Percentiles rank a stretch among this genome's conserved stretches.
Evolutionary conservation across 345 rosid species (phyloP).

Genomic region (Syzygium oleosum): DNA sequence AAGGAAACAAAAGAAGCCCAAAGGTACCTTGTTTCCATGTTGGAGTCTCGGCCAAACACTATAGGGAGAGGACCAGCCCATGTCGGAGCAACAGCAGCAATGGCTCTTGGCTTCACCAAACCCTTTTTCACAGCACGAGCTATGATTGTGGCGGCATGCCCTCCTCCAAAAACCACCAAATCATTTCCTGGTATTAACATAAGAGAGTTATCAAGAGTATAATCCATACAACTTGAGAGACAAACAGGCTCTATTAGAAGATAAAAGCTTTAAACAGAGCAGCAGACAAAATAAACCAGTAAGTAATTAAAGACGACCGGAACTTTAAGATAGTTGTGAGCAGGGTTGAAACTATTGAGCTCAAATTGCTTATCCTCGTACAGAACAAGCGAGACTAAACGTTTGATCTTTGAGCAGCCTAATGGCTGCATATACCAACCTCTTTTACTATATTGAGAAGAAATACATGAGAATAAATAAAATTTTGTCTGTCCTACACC

Average conservation of each 20-base stretch:
- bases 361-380: background rate
- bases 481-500: background rate
- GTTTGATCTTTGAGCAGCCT: background rate
- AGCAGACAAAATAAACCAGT: background rate
- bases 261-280: background rate
- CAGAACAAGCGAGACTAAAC: background rate
- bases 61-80: slow-evolving; percentile 95
- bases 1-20: background rate
- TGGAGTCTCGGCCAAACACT: slow-evolving; percentile 84
- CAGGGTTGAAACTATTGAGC: background rate
- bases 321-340: background rate
- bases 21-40: slow-evolving; percentile 69
- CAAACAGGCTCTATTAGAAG: background rate
- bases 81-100: slow-evolving; percentile 87
- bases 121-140: slow-evolving; percentile 67
- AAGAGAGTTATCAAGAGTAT: background rate
- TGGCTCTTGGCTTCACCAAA: slow-evolving; percentile 72
- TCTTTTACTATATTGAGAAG: background rate
- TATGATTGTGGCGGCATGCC: slow-evolving; percentile 73
- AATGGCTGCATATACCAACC: background rate
- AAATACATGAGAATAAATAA: background rate
- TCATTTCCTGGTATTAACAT: slow-evolving; percentile 28
- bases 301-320: background rate
- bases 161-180: slow-evolving; percentile 72
- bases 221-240: background rate